These are phyloP conservation scores for Eucalyptus lansdowneana DNA, from an alignment of 345 rosid genomes.

Conservation along the genomic window DNA sequence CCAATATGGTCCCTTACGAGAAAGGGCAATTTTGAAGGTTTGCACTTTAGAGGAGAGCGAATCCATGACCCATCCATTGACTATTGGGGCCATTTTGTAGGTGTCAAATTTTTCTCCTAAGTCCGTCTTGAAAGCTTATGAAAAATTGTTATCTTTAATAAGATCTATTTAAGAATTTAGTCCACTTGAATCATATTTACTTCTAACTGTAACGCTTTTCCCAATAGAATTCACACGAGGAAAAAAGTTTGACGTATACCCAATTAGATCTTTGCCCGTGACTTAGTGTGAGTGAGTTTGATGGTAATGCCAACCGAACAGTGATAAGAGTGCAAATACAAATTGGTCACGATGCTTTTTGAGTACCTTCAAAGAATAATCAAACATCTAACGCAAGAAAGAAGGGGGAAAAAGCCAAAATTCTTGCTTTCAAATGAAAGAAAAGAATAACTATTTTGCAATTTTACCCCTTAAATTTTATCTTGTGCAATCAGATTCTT, in stretches of 20 bases:
- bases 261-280: not conserved
- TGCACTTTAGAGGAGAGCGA: not conserved
- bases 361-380: not conserved
- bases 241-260: not conserved
- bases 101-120: not conserved
- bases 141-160: not conserved
- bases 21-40: not conserved
- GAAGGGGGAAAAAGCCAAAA: not conserved
- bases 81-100: not conserved
- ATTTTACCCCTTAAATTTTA: not conserved
- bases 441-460: not conserved
- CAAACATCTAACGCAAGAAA: not conserved
- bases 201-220: not conserved
- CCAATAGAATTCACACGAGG: not conserved
- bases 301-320: not conserved
- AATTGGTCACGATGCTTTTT: not conserved
- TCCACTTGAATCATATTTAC: not conserved
- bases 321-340: not conserved
- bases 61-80: not conserved
- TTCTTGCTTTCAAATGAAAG: not conserved
- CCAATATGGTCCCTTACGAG: not conserved
- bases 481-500: not conserved
- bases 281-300: not conserved
- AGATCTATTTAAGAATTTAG: not conserved
- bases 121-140: not conserved